Conservation (phyloP, 2,329 filamentous ascomycete species). For the Beauveria sp. region DNA sequence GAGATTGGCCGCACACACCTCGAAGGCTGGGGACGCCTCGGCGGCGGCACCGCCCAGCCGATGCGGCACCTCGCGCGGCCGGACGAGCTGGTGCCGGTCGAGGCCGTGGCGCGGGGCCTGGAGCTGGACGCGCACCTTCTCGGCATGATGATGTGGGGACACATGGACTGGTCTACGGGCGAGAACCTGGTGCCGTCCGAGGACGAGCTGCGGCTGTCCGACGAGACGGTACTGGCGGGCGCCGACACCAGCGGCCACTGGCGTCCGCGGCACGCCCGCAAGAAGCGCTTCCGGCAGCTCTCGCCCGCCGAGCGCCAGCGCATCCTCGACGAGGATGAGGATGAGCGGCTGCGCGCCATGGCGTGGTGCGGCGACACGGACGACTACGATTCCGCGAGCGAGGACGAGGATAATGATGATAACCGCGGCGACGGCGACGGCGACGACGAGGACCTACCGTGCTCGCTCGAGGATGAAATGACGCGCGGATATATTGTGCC, state of each 20-base stretch:
- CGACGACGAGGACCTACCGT: neutral
- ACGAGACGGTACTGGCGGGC: slow-evolving; percentile 28
- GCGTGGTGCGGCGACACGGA: slow-evolving; percentile 24
- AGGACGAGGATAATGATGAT: neutral
- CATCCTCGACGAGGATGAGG: slow-evolving; percentile 29
- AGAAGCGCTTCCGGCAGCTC: slow-evolving; percentile 35
- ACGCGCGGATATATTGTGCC: slow-evolving; percentile 25
- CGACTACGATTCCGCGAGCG: slow-evolving; percentile 10
- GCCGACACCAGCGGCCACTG: slow-evolving; percentile 30
- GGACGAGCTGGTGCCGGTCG: slow-evolving; percentile 51
- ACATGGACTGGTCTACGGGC: slow-evolving; percentile 45
- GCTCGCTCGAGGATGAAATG: slow-evolving; percentile 25
- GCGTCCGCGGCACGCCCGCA: slow-evolving; percentile 36
- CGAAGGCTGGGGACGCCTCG: slow-evolving; percentile 46
- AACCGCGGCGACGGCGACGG: neutral
- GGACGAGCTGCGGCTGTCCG: slow-evolving; percentile 44
- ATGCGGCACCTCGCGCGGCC: slow-evolving; percentile 40
- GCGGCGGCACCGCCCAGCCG: slow-evolving; percentile 18
- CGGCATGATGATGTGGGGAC: slow-evolving; percentile 56
- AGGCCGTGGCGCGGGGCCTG: slow-evolving; percentile 45
- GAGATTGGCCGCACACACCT: slow-evolving; percentile 45
- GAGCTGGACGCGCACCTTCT: slow-evolving; percentile 45
- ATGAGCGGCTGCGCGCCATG: slow-evolving; percentile 27
- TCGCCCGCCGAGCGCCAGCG: slow-evolving; percentile 27
- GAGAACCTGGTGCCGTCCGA: slow-evolving; percentile 41